Conservation (phyloP, 225 moss, liverwort and hornwort species). For the Pleurozium schreberi region DNA sequence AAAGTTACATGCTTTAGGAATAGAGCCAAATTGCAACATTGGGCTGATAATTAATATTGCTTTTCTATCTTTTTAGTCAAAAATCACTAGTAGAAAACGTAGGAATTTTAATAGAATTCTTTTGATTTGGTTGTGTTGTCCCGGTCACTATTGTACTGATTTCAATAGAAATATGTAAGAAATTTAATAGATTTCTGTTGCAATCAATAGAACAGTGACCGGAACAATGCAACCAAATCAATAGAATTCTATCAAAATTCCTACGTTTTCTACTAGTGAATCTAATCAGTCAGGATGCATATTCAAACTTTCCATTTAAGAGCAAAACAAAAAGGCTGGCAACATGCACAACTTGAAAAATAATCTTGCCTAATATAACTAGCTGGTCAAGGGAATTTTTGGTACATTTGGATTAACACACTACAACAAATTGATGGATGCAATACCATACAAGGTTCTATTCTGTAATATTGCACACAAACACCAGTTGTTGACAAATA, state of each 20-base stretch:
- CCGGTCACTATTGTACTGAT: too few species aligned
- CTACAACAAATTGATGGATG: too few species aligned
- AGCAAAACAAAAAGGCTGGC: background rate
- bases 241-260: too few species aligned
- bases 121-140: too few species aligned
- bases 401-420: conserved; percentile 21
- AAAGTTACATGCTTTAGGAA: background rate
- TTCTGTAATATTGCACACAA: conserved; percentile 18
- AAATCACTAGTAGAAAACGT: too few species aligned
- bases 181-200: too few species aligned
- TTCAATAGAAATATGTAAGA: too few species aligned
- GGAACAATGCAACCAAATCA: too few species aligned
- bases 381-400: conserved; percentile 13
- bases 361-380: conserved; percentile 26
- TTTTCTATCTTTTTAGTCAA: background rate
- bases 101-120: too few species aligned
- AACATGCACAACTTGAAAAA: background rate
- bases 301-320: background rate
- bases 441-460: conserved; percentile 36
- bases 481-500: background rate
- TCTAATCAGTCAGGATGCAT: background rate
- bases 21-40: background rate
- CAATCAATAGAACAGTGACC: too few species aligned
- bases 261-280: too few species aligned
- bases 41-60: background rate